Evolutionary conservation across 352 stramenopile genomes (phyloP).

Genomic region (Pythium brachiatum): DNA sequence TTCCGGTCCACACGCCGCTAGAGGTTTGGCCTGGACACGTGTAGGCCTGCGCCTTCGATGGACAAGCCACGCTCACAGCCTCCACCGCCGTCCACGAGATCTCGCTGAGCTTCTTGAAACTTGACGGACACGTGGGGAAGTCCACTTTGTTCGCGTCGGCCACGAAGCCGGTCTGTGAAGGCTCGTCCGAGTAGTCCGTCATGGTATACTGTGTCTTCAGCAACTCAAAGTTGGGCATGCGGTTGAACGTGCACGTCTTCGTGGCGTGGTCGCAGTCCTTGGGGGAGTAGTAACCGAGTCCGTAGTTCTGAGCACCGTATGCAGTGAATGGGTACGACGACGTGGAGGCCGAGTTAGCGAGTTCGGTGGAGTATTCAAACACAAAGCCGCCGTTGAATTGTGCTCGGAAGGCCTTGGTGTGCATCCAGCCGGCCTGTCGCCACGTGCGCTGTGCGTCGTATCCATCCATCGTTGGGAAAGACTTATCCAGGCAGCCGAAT

Average conservation of each 20-base stretch:
- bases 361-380: constrained; percentile 85
- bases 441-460: constrained; percentile 74
- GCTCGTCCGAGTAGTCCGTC: constrained; percentile 33
- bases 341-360: constrained; percentile 51
- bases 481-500: constrained; percentile 68
- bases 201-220: constrained; percentile 56
- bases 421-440: constrained; percentile 58
- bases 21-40: constrained; percentile 39
- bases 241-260: constrained; percentile 57
- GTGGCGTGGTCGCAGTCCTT: constrained; percentile 59
- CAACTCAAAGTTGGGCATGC: constrained; percentile 78
- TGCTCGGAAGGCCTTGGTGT: constrained; percentile 38
- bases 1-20: constrained; percentile 39
- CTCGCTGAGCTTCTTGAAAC: constrained; percentile 14
- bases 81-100: constrained; percentile 13
- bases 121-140: constrained; percentile 8
- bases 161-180: constrained; percentile 31
- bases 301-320: constrained; percentile 81
- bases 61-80: constrained; percentile 9
- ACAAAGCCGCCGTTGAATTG: constrained; percentile 71
- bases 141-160: constrained; percentile 10
- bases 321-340: constrained; percentile 69
- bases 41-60: constrained; percentile 16
- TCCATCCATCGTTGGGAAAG: constrained; percentile 47
- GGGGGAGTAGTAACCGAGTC: constrained; percentile 82